Evolutionary conservation across 768 basidiomycete species (phyloP).

Genomic region (Boletus bicolor): DNA sequence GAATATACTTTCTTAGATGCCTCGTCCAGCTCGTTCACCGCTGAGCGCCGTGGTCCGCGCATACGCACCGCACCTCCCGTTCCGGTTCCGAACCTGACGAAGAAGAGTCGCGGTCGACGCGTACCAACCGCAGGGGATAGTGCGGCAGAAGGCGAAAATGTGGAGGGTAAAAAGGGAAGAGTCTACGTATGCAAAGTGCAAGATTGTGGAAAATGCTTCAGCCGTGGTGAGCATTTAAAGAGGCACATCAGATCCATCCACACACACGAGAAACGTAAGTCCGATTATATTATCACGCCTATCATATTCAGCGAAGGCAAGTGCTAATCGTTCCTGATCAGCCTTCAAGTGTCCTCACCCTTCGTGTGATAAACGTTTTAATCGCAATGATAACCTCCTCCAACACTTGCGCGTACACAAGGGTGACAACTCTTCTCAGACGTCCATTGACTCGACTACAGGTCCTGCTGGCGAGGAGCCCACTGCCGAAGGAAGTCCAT

Average conservation of each 20-base stretch:
- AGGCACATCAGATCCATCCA: constrained; percentile 73
- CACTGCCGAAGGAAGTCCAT: constrained; percentile 17
- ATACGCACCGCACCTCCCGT: constrained; percentile 58
- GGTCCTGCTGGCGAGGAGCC: constrained; percentile 27
- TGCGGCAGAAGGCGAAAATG: constrained; percentile 20
- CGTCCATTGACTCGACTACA: constrained; percentile 29
- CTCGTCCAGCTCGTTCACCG: constrained; percentile 34
- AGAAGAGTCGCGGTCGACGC: constrained; percentile 75
- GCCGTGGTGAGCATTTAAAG: constrained; percentile 73
- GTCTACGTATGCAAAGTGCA: constrained; percentile 63
- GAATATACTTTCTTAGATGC: constrained; percentile 36
- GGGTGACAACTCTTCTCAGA: constrained; percentile 35
- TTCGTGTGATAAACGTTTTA: constrained; percentile 69
- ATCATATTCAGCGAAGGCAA: constrained; percentile 12
- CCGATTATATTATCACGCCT: constrained; percentile 13
- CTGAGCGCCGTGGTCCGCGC: constrained; percentile 45
- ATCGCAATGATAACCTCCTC: constrained; percentile 75
- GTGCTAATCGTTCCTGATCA: constrained; percentile 35
- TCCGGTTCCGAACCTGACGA: constrained; percentile 74
- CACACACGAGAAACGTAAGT: constrained; percentile 75
- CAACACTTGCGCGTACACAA: constrained; percentile 77
- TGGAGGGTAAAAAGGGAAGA: constrained; percentile 32
- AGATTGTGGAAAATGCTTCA: constrained; percentile 70
- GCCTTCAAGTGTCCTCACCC: constrained; percentile 71
- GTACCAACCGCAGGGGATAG: constrained; percentile 54